Evolutionary conservation across 225 moss, liverwort and hornwort species (phyloP).

Genomic region (Thuidium tamariscinum): DNA sequence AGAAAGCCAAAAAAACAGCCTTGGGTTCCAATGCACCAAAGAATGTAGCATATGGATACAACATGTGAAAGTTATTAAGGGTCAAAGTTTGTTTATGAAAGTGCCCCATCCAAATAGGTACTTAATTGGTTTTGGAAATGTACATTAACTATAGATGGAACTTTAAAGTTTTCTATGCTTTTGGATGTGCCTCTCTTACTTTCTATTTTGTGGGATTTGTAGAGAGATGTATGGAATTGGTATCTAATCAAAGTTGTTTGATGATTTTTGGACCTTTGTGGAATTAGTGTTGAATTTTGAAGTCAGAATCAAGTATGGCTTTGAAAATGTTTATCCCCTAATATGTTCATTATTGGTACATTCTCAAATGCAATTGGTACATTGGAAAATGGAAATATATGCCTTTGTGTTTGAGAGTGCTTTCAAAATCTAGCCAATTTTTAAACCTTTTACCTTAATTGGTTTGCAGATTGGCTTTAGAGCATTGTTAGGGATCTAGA

Average conservation of each 20-base stretch:
- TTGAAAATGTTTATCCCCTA: too few species aligned
- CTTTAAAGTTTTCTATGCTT: too few species aligned
- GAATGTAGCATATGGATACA: too few species aligned
- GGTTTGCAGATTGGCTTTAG: not conserved
- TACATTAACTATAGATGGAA: too few species aligned
- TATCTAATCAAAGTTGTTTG: not conserved
- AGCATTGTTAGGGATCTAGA: fast-evolving
- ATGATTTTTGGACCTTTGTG: not conserved
- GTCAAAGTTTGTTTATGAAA: too few species aligned
- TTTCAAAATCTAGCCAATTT: not conserved
- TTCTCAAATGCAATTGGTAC: not conserved
- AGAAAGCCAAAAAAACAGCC: too few species aligned
- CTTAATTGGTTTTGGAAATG: too few species aligned
- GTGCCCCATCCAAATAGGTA: too few species aligned
- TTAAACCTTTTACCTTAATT: not conserved
- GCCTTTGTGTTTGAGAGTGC: not conserved
- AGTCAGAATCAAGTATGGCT: not conserved
- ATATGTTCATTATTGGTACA: not conserved
- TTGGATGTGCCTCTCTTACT: too few species aligned
- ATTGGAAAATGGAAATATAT: not conserved
- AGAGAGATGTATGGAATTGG: not conserved
- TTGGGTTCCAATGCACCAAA: too few species aligned
- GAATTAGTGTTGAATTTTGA: not conserved
- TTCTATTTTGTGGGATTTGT: too few species aligned
- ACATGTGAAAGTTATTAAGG: too few species aligned